A percentile compares a stretch with the other conserved stretches of the same genome.
phyloP scores from a whole-genome alignment of 2,329 filamentous ascomycete species.

The Chaetomium sp. region DNA sequence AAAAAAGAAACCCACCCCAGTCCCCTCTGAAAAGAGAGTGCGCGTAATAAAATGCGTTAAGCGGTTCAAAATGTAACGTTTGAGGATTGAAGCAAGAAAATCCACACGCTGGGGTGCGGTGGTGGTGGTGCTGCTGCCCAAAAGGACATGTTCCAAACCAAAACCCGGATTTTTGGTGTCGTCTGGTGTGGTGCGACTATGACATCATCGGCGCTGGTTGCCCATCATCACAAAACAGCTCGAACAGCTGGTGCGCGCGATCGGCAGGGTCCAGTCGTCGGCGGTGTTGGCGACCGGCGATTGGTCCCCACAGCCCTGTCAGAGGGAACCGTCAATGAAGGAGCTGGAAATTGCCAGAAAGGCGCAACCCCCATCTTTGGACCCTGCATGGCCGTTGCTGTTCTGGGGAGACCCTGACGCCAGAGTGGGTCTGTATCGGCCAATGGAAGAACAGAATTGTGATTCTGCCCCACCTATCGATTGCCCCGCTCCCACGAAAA shows the following conservation, averaged over 20 bases:
- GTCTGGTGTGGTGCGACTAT: not conserved
- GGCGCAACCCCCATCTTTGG: not conserved
- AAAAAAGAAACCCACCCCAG: too few species aligned
- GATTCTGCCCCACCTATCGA: slow-evolving; percentile 7
- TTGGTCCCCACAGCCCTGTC: too few species aligned
- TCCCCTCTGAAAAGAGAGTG: not conserved
- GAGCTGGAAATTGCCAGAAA: not conserved
- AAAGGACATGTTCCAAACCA: too few species aligned
- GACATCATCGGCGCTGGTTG: not conserved
- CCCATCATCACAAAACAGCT: not conserved
- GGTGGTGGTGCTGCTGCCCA: too few species aligned
- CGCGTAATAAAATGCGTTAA: slow-evolving; percentile 2
- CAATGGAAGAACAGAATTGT: slow-evolving; percentile 20
- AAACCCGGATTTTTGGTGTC: not conserved
- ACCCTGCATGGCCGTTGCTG: slow-evolving; percentile 2
- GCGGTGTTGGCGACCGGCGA: not conserved
- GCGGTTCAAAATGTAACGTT: not conserved
- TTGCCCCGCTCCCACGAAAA: slow-evolving; percentile 4
- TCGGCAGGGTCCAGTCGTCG: slow-evolving; percentile 6
- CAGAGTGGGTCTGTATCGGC: not conserved
- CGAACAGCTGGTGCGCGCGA: not conserved
- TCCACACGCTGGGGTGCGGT: too few species aligned
- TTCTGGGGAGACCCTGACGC: not conserved
- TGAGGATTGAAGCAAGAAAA: not conserved
- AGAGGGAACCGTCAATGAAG: too few species aligned